Evolutionary conservation across 352 stramenopile species (phyloP), one percentile per base, ranked within the genome.

Genomic region (Phytophthora citrophthora): DNA sequence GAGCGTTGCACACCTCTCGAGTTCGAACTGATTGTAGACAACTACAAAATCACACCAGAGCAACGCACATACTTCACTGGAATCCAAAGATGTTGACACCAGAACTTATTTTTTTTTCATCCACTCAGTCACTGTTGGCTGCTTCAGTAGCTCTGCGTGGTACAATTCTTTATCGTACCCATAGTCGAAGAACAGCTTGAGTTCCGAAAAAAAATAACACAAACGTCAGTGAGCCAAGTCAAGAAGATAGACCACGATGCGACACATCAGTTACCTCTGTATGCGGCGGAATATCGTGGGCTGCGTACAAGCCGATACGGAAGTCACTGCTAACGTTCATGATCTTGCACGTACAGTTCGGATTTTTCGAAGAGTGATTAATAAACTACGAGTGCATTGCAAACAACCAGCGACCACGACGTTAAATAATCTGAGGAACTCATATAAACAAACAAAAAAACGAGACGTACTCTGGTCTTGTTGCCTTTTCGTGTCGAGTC

Each of bases 401-500:
- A 31, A 26, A 54, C 15, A 48, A 16, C 12, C 5, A 53, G 40
- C 10, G 18, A 60, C n/a, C 38, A 20, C 27, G 18, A 45, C 26
- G 24, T 44, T 41, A 59, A 15, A 47, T 58, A 13, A 43, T 26
- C 7, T 2, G 11, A 41, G 16, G 3, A 44, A 31, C 8, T 24
- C 20, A 12, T 34, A 3, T 5, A 40, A 45, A 52, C 5, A 40
- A 45, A 52, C 6, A 31, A 12, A n/a, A n/a, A 26, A 9, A 3
- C 23, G 32, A 29, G 6, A 70, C 78, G 55, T 74, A 91, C 85
- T 70, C 93, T 76, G 4, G 89, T 95, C 73, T 98, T 98, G 82
- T 98, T 99, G 13, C 96, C 96, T 58, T 98, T 97, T 18, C 89
- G 81, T 11, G 91, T 96, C 24, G 95, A 95, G 73, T 99, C 96